phyloP scores from a whole-genome alignment of 345 rosid genomes.

The Chamaenerion angustifolium region DNA sequence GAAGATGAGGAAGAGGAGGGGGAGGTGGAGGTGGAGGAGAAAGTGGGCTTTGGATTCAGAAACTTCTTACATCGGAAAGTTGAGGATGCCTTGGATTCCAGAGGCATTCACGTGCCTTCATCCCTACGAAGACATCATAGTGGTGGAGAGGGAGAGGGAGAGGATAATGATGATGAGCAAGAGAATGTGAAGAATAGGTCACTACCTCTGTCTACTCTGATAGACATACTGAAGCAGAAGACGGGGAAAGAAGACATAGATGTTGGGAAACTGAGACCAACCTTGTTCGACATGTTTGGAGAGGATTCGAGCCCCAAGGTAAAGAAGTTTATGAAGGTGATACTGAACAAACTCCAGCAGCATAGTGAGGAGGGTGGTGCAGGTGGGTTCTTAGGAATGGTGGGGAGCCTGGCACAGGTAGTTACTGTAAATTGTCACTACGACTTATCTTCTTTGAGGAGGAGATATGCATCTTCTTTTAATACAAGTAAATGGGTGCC shows the following conservation, averaged over 20 bases:
- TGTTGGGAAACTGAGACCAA: constrained; percentile 75
- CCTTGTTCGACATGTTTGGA: constrained; percentile 70
- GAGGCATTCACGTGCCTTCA: constrained; percentile 48
- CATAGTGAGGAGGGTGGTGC: constrained; percentile 26
- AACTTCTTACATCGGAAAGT: constrained; percentile 36
- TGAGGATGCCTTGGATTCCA: constrained; percentile 42
- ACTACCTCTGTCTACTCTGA: constrained; percentile 64
- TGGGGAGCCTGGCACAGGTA: constrained; percentile 58
- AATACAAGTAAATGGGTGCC: too few relatives aligned
- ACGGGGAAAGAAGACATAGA: constrained; percentile 72
- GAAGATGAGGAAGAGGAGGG: neutral
- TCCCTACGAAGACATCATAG: constrained; percentile 20
- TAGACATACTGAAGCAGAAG: constrained; percentile 78
- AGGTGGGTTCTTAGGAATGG: constrained; percentile 71
- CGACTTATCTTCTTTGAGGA: too few relatives aligned
- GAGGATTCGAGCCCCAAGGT: constrained; percentile 87
- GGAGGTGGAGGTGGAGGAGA: constrained; percentile 11
- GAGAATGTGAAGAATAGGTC: constrained; percentile 46
- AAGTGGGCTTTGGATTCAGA: constrained; percentile 28
- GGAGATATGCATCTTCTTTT: too few relatives aligned
- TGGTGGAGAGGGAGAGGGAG: constrained; percentile 6
- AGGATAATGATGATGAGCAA: constrained; percentile 26
- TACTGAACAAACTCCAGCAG: constrained; percentile 42
- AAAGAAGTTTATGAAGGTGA: constrained; percentile 87
- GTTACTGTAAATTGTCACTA: too few relatives aligned